These are phyloP conservation scores for Hypericum perforatum DNA, from an alignment of 345 rosid genomes.

Conservation along the genomic window DNA sequence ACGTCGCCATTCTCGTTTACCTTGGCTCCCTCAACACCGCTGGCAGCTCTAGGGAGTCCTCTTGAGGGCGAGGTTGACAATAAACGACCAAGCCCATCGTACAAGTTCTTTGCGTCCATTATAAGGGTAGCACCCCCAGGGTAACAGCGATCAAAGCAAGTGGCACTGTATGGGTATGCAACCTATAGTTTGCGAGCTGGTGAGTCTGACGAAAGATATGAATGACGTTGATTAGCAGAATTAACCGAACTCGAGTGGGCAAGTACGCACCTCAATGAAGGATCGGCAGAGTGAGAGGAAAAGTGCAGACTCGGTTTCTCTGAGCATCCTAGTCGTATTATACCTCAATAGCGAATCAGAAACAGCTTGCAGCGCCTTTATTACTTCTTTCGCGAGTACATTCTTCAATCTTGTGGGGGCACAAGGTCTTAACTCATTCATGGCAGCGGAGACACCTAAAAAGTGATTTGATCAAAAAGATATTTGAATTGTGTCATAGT, in stretches of 20 bases:
- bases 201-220: slow-evolving; percentile 7
- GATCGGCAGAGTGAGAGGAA: slow-evolving; percentile 85
- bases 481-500: neutral
- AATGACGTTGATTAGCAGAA: slow-evolving; percentile 2
- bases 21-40: slow-evolving; percentile 25
- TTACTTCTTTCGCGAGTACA: slow-evolving; percentile 65
- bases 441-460: slow-evolving; percentile 84
- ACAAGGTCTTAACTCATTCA: slow-evolving; percentile 87
- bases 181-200: slow-evolving; percentile 38
- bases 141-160: slow-evolving; percentile 90
- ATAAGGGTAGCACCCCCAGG: slow-evolving; percentile 67
- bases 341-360: slow-evolving; percentile 74
- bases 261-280: slow-evolving; percentile 58
- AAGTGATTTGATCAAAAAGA: neutral
- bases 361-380: slow-evolving; percentile 74
- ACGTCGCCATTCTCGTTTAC: slow-evolving; percentile 35
- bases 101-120: slow-evolving; percentile 61
- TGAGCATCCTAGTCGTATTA: slow-evolving; percentile 81
- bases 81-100: slow-evolving; percentile 52
- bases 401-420: slow-evolving; percentile 76
- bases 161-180: slow-evolving; percentile 69
- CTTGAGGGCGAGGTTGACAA: slow-evolving; percentile 39
- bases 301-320: slow-evolving; percentile 71
- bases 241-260: neutral
- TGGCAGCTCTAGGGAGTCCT: slow-evolving; percentile 41